These are phyloP conservation scores for Trichoderma lentiforme DNA, from an alignment of 2,329 filamentous ascomycete genomes.

Conservation along the genomic window DNA sequence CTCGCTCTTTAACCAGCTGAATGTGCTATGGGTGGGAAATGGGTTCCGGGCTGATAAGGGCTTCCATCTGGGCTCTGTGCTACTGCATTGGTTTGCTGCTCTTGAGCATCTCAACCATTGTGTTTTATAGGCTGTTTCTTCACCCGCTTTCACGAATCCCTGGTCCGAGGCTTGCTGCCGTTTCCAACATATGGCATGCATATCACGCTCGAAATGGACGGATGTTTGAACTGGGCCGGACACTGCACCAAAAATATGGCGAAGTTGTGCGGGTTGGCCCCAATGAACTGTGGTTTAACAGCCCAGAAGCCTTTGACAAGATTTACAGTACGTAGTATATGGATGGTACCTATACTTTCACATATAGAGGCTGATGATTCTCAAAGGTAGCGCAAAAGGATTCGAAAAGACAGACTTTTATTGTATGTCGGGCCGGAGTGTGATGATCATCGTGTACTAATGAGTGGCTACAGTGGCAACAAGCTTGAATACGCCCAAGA, in stretches of 20 bases:
- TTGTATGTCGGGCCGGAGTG: slow-evolving; percentile 33
- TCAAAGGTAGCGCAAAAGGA: slow-evolving; percentile 43
- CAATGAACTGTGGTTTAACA: slow-evolving; percentile 52
- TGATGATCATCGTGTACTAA: background rate
- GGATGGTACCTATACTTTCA: background rate
- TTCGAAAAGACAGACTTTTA: slow-evolving; percentile 54
- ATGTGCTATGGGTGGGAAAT: slow-evolving; percentile 1
- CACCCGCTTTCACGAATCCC: slow-evolving; percentile 46
- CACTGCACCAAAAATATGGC: slow-evolving; percentile 47
- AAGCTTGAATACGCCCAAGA: slow-evolving; percentile 39
- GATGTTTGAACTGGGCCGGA: slow-evolving; percentile 40
- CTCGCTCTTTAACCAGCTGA: background rate
- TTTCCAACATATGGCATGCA: slow-evolving; percentile 49
- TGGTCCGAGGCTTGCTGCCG: slow-evolving; percentile 44
- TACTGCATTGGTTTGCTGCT: background rate
- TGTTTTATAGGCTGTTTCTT: slow-evolving; percentile 39
- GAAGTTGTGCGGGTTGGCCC: slow-evolving; percentile 52
- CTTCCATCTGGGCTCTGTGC: background rate
- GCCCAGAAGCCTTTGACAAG: slow-evolving; percentile 43
- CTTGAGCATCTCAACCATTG: slow-evolving; percentile 20
- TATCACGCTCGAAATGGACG: slow-evolving; percentile 43
- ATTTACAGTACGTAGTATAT: slow-evolving; percentile 43
- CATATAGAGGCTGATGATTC: too few relatives aligned
- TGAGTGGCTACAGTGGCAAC: slow-evolving; percentile 40
- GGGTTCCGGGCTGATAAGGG: slow-evolving; percentile 13